Percentiles rank a stretch among this genome's conserved stretches.
These are phyloP conservation scores for Volvariella volvacea DNA, from an alignment of 1,284 basidiomycete species.

Conservation along the genomic window DNA sequence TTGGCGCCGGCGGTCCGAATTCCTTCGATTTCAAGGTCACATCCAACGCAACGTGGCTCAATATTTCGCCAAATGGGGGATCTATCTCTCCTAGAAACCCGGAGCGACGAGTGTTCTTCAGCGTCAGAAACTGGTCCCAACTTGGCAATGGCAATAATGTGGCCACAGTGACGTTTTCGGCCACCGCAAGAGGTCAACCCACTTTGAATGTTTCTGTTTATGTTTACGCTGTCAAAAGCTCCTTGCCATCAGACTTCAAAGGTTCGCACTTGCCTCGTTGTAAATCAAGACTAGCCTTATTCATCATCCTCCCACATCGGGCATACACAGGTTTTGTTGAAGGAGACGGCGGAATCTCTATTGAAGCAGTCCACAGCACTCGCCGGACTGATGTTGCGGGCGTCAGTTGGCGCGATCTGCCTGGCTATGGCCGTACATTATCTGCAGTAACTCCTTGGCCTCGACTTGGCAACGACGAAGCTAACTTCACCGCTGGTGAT, in stretches of 20 bases:
- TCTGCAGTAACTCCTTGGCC: conserved; percentile 61
- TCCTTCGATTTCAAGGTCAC: conserved; percentile 51
- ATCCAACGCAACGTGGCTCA: conserved; percentile 48
- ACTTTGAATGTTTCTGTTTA: conserved; percentile 28
- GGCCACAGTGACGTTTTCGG: conserved; percentile 42
- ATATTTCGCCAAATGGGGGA: conserved; percentile 38
- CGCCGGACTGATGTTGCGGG: conserved; percentile 46
- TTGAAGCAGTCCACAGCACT: conserved; percentile 55
- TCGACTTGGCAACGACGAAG: conserved; percentile 38
- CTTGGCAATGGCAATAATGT: conserved; percentile 32
- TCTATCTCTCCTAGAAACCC: conserved; percentile 41
- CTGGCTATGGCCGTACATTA: conserved; percentile 50
- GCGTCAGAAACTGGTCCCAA: conserved; percentile 52
- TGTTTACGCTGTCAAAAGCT: conserved; percentile 31
- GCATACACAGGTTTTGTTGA: conserved; percentile 52
- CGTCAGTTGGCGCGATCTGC: conserved; percentile 52
- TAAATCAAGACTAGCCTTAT: background rate
- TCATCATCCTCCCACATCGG: background rate
- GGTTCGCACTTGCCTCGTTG: conserved; percentile 24
- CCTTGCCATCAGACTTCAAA: conserved; percentile 36
- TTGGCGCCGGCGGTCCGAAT: conserved; percentile 53
- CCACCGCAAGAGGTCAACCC: conserved; percentile 33
- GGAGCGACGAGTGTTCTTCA: conserved; percentile 49
- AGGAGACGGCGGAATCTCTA: conserved; percentile 54
- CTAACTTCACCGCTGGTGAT: conserved; percentile 50